Evolutionary conservation across 306 rosid species (phyloP), one percentile per base, ranked within the genome.

Genomic region (Rosa multiflora): DNA sequence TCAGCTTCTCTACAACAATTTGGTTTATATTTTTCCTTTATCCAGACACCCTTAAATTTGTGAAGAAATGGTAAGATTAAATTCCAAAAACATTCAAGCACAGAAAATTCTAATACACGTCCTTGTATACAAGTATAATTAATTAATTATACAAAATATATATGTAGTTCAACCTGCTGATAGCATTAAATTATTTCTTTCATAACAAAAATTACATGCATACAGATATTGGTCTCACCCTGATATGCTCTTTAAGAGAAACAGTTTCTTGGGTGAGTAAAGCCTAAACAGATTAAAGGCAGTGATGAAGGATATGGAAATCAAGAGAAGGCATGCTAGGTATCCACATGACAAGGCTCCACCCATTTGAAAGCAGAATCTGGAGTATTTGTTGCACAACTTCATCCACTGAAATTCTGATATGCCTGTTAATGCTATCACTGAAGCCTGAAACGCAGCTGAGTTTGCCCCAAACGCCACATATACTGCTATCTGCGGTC

Each of bases 291-390:
- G 79, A 35, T 79, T 83, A 67, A 82, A 91, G 56, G 98, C 92
- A 2, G 91, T 89, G 75, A 88, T 6, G 35, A 79, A 78, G 7
- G 98, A 83, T 8, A 95, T 46, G 20, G 75, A 15, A 72, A 81
- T 82, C 99, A 95, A 83, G 15, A 89, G 17, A 5, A 92, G 9
- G 47, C 81, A 88, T 0, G 96, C 92, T 26, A 77, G 17, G 64
- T 56, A 95, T 66, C 97, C 89, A 18, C 88, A 84, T 1, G 87
- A 1, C 61, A 92, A 32, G 29, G 88, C 86, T 43, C 80, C 97
- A 46, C 91, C 98, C 3, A 88, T 87, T 83, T 89, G 94, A 72
- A 37, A 0, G 78, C 99, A 95, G 78, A 89, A 95, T 86, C 89
- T 89, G 1, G 72, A 76, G 82, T 79, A 92, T 73, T 5, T 90